phyloP scores from a whole-genome alignment of 164 flowering plant genomes.

The Macadamia integrifolia region DNA sequence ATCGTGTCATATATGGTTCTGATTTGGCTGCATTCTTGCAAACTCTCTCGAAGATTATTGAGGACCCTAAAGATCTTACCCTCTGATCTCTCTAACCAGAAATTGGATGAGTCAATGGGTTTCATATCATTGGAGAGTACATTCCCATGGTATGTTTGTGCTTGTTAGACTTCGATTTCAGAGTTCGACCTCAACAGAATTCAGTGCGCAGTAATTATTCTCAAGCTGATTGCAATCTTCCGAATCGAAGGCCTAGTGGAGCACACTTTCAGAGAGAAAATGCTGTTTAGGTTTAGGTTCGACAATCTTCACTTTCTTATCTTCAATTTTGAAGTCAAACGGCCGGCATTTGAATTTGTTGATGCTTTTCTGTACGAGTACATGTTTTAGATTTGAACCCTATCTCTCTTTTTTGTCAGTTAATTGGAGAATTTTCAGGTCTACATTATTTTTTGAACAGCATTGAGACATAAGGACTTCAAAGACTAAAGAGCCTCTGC shows the following conservation, averaged over 20 bases:
- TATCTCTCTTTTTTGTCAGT: not conserved
- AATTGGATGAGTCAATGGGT: not conserved
- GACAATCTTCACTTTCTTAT: not conserved
- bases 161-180: not conserved
- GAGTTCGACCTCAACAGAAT: not conserved
- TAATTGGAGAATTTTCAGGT: too few species aligned
- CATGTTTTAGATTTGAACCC: not conserved
- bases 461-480: too few species aligned
- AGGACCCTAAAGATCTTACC: slow-evolving; percentile 89
- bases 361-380: not conserved
- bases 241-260: not conserved
- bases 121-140: too few species aligned
- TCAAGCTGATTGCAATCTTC: not conserved
- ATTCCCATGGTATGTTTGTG: not conserved
- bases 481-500: too few species aligned
- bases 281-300: not conserved
- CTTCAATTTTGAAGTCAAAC: not conserved
- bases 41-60: slow-evolving; percentile 77
- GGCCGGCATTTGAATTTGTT: not conserved
- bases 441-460: too few species aligned
- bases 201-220: too few species aligned
- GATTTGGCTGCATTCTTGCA: slow-evolving; percentile 92
- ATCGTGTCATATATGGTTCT: slow-evolving; percentile 91
- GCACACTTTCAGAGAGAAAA: not conserved
- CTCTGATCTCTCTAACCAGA: slow-evolving; percentile 27